phyloP scores from a whole-genome alignment of 495 filamentous ascomycete species.

The Cercophora samala region DNA sequence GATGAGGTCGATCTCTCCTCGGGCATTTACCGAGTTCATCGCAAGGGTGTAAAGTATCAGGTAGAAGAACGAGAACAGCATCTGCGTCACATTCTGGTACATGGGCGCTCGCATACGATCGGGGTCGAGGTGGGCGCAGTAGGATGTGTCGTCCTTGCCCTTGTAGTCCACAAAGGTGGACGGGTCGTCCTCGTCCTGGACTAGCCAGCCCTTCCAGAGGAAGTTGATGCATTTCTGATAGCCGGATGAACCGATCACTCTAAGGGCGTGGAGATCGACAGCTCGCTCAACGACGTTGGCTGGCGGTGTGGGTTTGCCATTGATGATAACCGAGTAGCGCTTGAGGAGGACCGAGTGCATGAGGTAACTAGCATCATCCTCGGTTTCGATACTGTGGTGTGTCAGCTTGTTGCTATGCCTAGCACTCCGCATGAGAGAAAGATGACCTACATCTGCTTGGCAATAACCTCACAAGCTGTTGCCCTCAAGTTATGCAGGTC shows the following conservation, averaged over 20 bases:
- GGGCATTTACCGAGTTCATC: conserved; percentile 82
- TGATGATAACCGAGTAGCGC: conserved; percentile 75
- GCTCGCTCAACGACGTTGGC: conserved; percentile 87
- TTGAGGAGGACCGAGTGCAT: conserved; percentile 82
- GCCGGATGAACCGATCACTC: conserved; percentile 83
- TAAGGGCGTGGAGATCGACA: conserved; percentile 85
- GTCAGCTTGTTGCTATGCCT: background rate
- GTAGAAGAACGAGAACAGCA: conserved; percentile 76
- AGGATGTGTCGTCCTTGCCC: conserved; percentile 67
- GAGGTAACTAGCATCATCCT: conserved; percentile 71
- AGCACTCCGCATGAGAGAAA: background rate
- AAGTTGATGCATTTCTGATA: conserved; percentile 90
- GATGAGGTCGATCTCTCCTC: conserved; percentile 75
- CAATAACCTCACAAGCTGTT: conserved; percentile 86
- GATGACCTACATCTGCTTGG: conserved; percentile 62
- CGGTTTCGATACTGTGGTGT: conserved; percentile 65
- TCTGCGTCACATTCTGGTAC: conserved; percentile 88
- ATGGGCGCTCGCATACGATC: conserved; percentile 87
- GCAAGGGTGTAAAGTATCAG: conserved; percentile 81
- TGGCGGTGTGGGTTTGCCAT: conserved; percentile 67
- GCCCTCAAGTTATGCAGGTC: conserved; percentile 76
- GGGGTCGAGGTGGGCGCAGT: conserved; percentile 81
- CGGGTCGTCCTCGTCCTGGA: conserved; percentile 87
- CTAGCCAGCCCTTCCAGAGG: conserved; percentile 94
- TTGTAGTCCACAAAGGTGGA: conserved; percentile 80